Base-by-base conservation (phyloP, 2,329 filamentous ascomycete genomes). In the Pseudopyrenochaeta lycopersici region DNA sequence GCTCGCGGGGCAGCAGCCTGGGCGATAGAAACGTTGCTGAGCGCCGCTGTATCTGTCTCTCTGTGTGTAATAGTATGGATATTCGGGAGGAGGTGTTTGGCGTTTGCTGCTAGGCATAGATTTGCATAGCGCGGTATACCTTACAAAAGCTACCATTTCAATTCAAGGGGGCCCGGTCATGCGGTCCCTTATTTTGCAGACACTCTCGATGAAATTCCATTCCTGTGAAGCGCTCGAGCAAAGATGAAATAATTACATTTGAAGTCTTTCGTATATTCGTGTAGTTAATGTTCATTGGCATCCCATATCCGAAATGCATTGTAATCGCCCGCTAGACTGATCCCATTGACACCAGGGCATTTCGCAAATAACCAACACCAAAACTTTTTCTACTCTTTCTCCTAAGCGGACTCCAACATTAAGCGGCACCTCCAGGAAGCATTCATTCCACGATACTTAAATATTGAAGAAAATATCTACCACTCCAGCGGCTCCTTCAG, bases 401-500 rank as follows among this genome's bases (percentile, higher is more conserved):
- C n/a, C n/a, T n/a, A n/a, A n/a, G n/a, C n/a, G n/a, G n/a, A n/a
- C n/a, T 11, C 17, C 17, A 38, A 38, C 35, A 38, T 39, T 31
- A 51, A n/a, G n/a, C n/a, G 27, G 21, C 14, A 44, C 10, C 35
- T 11, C 11, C 23, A 40, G 15, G n/a, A 30, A 35, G 18, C 20
- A 29, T 11, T 32, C 23, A 18, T 23, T n/a, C 14, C 17, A 20
- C n/a, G 17, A 39, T 23, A 39, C 9, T 17, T 12, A 11, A 18
- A 10, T 31, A 14, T 42, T 42, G 14, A 18, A 7, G 9, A 27
- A 31, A 9, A 11, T 36, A 2, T 48, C 51, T 83, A 97, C 92
- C 93, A 97, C 72, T 97, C 92, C 63, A 97, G 81, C 41, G 93
- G 93, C 78, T 97, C 92, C 62, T 83, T 88, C 75, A 92, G 87